Percentiles rank a stretch among this genome's conserved stretches.
Evolutionary conservation across 768 basidiomycete genomes (phyloP).

Genomic region (Trametes cinnabarina): DNA sequence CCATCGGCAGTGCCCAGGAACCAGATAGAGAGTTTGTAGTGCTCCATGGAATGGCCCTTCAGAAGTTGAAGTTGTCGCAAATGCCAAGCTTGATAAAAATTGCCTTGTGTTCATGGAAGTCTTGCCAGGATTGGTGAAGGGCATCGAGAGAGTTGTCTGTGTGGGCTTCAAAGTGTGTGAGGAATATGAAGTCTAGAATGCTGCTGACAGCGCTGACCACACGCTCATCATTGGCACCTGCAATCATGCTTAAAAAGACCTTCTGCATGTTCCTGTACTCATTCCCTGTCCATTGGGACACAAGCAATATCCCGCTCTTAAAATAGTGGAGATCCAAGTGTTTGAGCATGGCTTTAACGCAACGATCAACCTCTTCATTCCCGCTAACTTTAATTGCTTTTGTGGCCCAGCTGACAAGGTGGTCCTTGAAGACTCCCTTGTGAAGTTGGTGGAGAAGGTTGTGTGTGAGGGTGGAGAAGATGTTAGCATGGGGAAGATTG

Average conservation of each 20-base stretch:
- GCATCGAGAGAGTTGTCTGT: no score
- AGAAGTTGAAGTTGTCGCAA: constrained; percentile 31
- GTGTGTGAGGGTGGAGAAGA: constrained; percentile 31
- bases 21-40: constrained; percentile 24
- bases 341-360: constrained; percentile 32
- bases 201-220: background rate
- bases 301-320: constrained; percentile 39
- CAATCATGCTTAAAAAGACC: constrained; percentile 28
- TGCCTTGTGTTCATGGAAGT: constrained; percentile 16
- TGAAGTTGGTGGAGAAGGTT: constrained; percentile 27
- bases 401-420: constrained; percentile 31
- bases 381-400: constrained; percentile 9
- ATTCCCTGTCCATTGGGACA: constrained; percentile 43
- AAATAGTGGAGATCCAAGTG: constrained; percentile 38
- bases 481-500: background rate
- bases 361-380: constrained; percentile 38
- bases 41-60: constrained; percentile 26
- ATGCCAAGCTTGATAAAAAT: constrained; percentile 25
- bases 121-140: no score
- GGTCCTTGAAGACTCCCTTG: constrained; percentile 32
- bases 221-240: constrained; percentile 8
- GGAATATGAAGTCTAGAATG: no score
- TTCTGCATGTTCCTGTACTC: constrained; percentile 37
- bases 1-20: constrained; percentile 22
- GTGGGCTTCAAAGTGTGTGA: no score